Percentiles rank a stretch among this genome's conserved stretches.
phyloP scores from a whole-genome alignment of 2,329 filamentous ascomycete genomes.

The Cercospora canescens region DNA sequence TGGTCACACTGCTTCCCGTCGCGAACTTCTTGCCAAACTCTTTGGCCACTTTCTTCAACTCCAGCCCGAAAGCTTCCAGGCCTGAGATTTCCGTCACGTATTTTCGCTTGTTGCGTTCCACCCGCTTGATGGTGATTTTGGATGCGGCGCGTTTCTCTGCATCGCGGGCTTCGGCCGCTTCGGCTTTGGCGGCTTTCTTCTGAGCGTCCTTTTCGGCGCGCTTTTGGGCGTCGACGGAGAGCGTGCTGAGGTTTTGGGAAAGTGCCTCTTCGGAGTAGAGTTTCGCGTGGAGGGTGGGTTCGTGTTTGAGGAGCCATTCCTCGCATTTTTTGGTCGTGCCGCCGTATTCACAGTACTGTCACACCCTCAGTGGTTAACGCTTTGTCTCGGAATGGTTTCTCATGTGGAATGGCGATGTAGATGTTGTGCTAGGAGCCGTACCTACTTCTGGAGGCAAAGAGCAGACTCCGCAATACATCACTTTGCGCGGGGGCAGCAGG shows the following conservation, averaged over 20 bases:
- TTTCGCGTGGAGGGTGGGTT: conserved; percentile 71
- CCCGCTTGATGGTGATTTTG: conserved; percentile 88
- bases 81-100: conserved; percentile 91
- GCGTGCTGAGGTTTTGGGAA: conserved; percentile 77
- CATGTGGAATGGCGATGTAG: not conserved
- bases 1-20: conserved; percentile 89
- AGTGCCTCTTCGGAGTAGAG: conserved; percentile 80
- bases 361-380: too few species aligned
- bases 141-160: conserved; percentile 79
- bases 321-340: conserved; percentile 95
- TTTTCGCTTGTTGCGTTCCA: conserved; percentile 98
- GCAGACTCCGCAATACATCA: conserved; percentile 67
- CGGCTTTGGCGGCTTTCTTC: conserved; percentile 95
- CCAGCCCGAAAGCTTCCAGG: conserved; percentile 84
- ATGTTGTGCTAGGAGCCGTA: conserved; percentile 34
- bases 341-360: conserved; percentile 99
- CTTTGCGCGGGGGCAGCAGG: conserved; percentile 48
- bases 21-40: conserved; percentile 99
- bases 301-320: conserved; percentile 82
- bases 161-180: conserved; percentile 79
- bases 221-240: conserved; percentile 90
- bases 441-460: conserved; percentile 67
- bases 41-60: conserved; percentile 78
- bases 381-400: not conserved
- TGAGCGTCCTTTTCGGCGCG: conserved; percentile 92